Evolutionary conservation across 1,284 basidiomycete species (phyloP), one percentile per base, ranked within the genome.

Genomic region (Boletus semigastroideus): DNA sequence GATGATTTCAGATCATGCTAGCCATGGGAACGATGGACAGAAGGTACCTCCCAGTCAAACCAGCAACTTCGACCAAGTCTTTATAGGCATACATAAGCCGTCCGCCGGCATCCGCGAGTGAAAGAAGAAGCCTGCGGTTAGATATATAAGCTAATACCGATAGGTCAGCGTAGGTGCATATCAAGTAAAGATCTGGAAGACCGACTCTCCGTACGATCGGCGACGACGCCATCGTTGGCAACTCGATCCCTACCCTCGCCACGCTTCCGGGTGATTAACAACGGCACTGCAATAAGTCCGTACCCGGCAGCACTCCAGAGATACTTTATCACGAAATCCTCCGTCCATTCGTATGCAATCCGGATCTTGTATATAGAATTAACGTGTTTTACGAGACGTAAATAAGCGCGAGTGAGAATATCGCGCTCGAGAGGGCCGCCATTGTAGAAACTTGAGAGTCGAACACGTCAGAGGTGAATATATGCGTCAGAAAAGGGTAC

Each of bases 241-340:
- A 45, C 47, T 9, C 19, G 48, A 30, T 50, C 36, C 25, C 27
- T 56, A 1, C 37, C 43, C 42, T 39, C 48, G 44, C 46, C 41
- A n/a, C 51, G 57, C 37, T 68, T 70, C 27, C 74, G 63, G 1
- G 80, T 86, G 57, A 90, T 85, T 42, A 95, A 75, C 16, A 95
- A 78, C 0, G 94, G 94, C 8, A 96, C 87, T 5, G 92, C 91
- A 65, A 96, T 96, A 27, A 97, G 78, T 6, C 81, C 82, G 66
- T 95, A 96, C 0, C 93, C 93, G 8, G 87, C 86, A 0, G 92
- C 94, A 20, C 90, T 93, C 93, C 94, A 96, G 11, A 92, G 74
- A 67, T 96, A 96, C 69, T 96, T 95, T 76, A 95, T 93, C 10
- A 96, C 87, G 59, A 92, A 92, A 73, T 96, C 93, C 65, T 95